Evolutionary conservation across 495 filamentous ascomycete genomes (phyloP), one percentile per base, ranked within the genome.

Genomic region (Hypoxylon perforatum): DNA sequence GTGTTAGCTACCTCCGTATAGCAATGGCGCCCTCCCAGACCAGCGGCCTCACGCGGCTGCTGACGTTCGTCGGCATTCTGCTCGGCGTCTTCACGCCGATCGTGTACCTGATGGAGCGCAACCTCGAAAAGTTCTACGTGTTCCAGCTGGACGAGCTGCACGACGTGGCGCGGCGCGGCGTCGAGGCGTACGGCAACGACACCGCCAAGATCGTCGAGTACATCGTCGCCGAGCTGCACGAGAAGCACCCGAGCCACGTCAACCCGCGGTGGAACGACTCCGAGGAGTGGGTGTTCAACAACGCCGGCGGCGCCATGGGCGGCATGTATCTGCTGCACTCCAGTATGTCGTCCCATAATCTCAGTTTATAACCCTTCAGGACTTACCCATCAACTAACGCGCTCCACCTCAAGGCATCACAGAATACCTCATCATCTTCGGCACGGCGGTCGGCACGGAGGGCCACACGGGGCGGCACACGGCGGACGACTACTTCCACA

Each of bases 401-500:
- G 25, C 7, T 28, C 25, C 3, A 11, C 19, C 2, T 45, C 48
- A 78, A n/a, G 76, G 73, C 51, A 81, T 93, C 71, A 92, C 91
- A 10, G 91, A 93, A 73, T 93, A 93, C 78, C 76, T 93, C 50
- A 92, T 92, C 73, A 87, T 92, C 81, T 92, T 93, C 75, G 90
- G 91, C 64, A 92, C 92, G 3, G 86, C 92, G n/a, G 82, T 94
- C 62, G 92, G 92, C 66, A 96, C 92, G 10, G 92, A 96, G 75
- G 92, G 92, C 55, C 92, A 96, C 83, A 86, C 88, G 11, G 92
- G 92, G 55, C 87, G 92, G 33, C 92, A 95, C 81, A 92, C 92
- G 25, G 91, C 92, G 4, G 91, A 96, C 78, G 92, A 96, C 81
- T 96, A 93, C 85, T 96, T 96, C 85, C 87, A 93, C 82, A 95